A percentile compares a stretch with the other conserved stretches of the same genome.
phyloP scores from a whole-genome alignment of 2,329 filamentous ascomycete genomes.

The Nothophoma quercina region DNA sequence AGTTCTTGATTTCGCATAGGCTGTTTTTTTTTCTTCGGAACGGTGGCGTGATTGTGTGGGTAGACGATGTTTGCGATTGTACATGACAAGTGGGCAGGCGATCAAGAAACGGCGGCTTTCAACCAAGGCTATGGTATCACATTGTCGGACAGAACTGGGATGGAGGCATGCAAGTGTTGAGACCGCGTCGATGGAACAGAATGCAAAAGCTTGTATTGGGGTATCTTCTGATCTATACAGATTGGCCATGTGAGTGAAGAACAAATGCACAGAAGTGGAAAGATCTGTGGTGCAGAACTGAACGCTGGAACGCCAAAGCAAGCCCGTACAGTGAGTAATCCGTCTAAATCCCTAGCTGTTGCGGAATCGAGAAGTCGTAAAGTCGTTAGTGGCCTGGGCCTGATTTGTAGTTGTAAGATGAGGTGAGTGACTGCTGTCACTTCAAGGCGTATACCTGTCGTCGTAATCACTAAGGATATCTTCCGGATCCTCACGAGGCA shows the following conservation, averaged over 20 bases:
- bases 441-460: conserved; percentile 27
- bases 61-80: too few relatives aligned
- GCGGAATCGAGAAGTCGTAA: background rate
- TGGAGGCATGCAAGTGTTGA: too few relatives aligned
- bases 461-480: conserved; percentile 47
- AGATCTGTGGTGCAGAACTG: background rate
- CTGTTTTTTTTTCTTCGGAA: too few relatives aligned
- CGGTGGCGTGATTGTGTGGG: too few relatives aligned
- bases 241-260: background rate
- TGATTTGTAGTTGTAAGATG: background rate
- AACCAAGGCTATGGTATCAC: too few relatives aligned
- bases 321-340: background rate
- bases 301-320: background rate
- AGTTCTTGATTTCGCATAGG: too few relatives aligned
- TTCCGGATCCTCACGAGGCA: conserved; percentile 53
- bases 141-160: too few relatives aligned
- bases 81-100: too few relatives aligned
- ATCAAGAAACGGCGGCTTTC: too few relatives aligned
- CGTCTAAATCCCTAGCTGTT: background rate
- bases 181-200: too few relatives aligned
- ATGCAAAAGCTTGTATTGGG: conserved; percentile 11
- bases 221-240: conserved; percentile 26
- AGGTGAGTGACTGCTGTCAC: too few relatives aligned
- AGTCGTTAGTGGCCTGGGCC: background rate
- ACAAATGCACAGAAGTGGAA: background rate